Base-by-base conservation (phyloP, 331 rosid genomes). In the Phaseolus coccineus region DNA sequence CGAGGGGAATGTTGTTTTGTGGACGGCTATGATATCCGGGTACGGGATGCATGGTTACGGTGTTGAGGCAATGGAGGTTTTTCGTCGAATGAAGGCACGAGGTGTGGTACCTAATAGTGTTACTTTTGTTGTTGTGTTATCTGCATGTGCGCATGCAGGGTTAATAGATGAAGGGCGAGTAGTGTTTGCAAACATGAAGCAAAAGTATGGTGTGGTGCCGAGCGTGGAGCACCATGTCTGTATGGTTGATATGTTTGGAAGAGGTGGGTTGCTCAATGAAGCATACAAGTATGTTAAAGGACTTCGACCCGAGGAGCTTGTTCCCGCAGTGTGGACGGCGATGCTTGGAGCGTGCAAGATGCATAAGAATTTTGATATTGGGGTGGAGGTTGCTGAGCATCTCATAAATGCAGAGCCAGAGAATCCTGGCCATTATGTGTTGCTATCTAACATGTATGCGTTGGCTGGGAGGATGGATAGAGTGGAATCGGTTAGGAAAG, bases 101-200 rank as follows among this genome's bases (percentile, higher is more conserved):
- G 91, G 93, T 47, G 80, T 88, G 15, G 46, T 71, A 50, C 98
- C 99, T 72, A 95, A 93, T 76, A 83, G 50, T 6, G 85, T 85
- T 46, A 82, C 86, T 73, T 95, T 93, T 58, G 96, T 95, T 57
- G 92, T 93, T n/a, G 91, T 90, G 50, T 79, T 95, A 80, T 85
- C 98, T 0, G 99, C 97, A 58, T 95, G 99, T 79, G 97, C 96
- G 58, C 99, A 93, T 80, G 91, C 97, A 14, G 94, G 99, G 87
- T 81, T 95, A 27, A 81, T 95, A 50, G 77, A 78, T 22, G 91
- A 91, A 81, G 99, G 97, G 56, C 87, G 88, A 25, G 52, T n/a
- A 68, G 82, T 78, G 9, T 91, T 85, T 83, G 84, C 86, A 57
- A 85, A 84, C 83, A 95, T 95, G 96, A 85, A 61, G 71, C 24